These are phyloP conservation scores for Camillea tinctor DNA, from an alignment of 2,329 filamentous ascomycete genomes.

Conservation along the genomic window DNA sequence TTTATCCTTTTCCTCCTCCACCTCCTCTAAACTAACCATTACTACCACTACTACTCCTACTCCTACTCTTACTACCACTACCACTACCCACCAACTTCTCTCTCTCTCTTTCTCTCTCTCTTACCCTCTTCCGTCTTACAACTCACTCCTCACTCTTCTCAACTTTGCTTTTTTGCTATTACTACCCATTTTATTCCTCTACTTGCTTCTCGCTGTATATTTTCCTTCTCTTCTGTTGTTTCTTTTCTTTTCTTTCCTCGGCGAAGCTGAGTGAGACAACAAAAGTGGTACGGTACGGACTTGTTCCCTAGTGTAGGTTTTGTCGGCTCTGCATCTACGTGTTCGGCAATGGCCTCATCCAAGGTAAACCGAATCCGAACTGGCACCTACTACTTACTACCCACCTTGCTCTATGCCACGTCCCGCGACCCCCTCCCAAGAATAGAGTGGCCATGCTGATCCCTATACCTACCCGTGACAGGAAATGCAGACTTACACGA, in stretches of 20 bases:
- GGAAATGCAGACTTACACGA: slow-evolving; percentile 65
- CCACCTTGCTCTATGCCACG: slow-evolving; percentile 19
- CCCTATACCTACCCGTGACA: slow-evolving; percentile 37
- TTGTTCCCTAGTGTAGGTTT: slow-evolving; percentile 17
- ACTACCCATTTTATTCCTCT: too few species aligned
- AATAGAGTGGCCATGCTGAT: slow-evolving; percentile 37
- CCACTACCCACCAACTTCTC: neutral
- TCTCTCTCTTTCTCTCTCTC: neutral
- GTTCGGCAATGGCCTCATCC: slow-evolving; percentile 59
- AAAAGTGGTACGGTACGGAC: neutral
- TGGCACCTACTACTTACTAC: slow-evolving; percentile 23
- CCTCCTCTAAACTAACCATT: too few species aligned
- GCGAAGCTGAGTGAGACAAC: slow-evolving; percentile 5
- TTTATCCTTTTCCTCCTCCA: neutral
- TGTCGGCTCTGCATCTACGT: slow-evolving; percentile 27
- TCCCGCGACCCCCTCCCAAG: slow-evolving; percentile 25
- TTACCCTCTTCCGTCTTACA: slow-evolving; percentile 3
- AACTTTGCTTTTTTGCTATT: too few species aligned
- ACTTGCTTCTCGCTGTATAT: neutral
- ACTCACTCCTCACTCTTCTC: too few species aligned
- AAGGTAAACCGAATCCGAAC: slow-evolving; percentile 45
- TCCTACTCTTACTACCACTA: too few species aligned
- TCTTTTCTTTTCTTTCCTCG: neutral
- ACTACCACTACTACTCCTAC: too few species aligned
- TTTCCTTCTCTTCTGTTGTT: too few species aligned